These are phyloP conservation scores for Podospora anserina DNA, from an alignment of 495 filamentous ascomycete species.

Conservation along the genomic window DNA sequence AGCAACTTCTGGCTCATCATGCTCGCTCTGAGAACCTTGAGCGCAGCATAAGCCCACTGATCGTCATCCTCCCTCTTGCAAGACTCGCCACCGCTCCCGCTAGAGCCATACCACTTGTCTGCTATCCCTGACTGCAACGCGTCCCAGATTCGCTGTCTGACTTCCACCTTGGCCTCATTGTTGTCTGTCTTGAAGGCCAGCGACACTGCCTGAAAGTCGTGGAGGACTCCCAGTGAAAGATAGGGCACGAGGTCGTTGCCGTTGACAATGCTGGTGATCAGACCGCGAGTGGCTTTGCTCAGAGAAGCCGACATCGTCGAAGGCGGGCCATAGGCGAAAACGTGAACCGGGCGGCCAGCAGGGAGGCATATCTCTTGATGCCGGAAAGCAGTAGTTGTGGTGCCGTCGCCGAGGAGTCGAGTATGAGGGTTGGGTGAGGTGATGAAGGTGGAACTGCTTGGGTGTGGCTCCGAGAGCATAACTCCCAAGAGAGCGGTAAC, in stretches of 20 bases:
- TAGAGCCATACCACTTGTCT: constrained; percentile 19
- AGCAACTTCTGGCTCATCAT: constrained; percentile 70
- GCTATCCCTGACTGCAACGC: constrained; percentile 50
- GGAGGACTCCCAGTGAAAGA: constrained; percentile 69
- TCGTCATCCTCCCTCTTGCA: constrained; percentile 52
- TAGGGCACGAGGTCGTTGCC: constrained; percentile 70
- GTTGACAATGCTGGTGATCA: constrained; percentile 73
- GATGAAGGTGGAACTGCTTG: constrained; percentile 40
- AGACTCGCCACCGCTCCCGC: neutral
- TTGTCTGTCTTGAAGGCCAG: constrained; percentile 69
- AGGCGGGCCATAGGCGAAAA: constrained; percentile 76
- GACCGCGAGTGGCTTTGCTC: constrained; percentile 64
- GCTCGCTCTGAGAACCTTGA: constrained; percentile 61
- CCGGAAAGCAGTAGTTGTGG: constrained; percentile 18
- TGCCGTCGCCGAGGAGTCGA: constrained; percentile 39
- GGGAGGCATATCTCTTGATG: constrained; percentile 52
- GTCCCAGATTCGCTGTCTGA: constrained; percentile 63
- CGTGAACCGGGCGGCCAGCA: constrained; percentile 65
- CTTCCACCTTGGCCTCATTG: constrained; percentile 60
- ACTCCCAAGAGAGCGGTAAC: constrained; percentile 72
- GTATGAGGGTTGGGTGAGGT: constrained; percentile 47
- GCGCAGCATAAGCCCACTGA: constrained; percentile 66
- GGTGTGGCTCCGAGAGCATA: constrained; percentile 62
- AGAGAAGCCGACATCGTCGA: constrained; percentile 70
- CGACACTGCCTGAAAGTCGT: constrained; percentile 70